Evolutionary conservation across 2,329 filamentous ascomycete genomes (phyloP).

Genomic region (Berkeleyomyces basicola): DNA sequence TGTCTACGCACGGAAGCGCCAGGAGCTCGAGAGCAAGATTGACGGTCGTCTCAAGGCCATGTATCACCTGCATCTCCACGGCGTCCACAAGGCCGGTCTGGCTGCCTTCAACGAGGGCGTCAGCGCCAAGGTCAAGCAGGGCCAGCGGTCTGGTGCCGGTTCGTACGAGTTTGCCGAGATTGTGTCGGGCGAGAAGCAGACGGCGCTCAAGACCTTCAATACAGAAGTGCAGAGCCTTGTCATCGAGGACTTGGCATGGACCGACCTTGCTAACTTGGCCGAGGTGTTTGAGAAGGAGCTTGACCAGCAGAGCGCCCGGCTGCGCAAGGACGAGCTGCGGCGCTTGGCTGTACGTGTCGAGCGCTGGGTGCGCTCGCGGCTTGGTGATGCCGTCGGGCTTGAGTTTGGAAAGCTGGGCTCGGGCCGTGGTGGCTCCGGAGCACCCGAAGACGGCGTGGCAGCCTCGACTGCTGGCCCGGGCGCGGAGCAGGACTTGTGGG

Average conservation of each 20-base stretch:
- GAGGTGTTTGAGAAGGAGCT: slow-evolving; percentile 76
- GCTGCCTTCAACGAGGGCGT: slow-evolving; percentile 76
- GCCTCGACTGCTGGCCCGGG: background rate
- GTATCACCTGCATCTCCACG: slow-evolving; percentile 73
- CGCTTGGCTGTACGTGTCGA: slow-evolving; percentile 80
- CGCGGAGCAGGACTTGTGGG: slow-evolving; percentile 80
- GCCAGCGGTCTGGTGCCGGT: slow-evolving; percentile 70
- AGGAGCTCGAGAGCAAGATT: slow-evolving; percentile 72
- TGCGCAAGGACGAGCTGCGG: slow-evolving; percentile 93
- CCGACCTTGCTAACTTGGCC: slow-evolving; percentile 67
- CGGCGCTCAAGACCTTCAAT: slow-evolving; percentile 59
- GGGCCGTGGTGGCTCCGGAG: slow-evolving; percentile 65
- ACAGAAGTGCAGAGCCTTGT: slow-evolving; percentile 55
- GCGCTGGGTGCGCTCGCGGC: slow-evolving; percentile 76
- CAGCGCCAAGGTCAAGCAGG: slow-evolving; percentile 67
- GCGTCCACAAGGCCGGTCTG: slow-evolving; percentile 79
- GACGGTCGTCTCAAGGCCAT: slow-evolving; percentile 77
- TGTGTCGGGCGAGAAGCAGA: slow-evolving; percentile 65
- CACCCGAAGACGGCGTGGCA: slow-evolving; percentile 58
- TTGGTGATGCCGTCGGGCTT: slow-evolving; percentile 73
- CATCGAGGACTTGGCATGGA: slow-evolving; percentile 74
- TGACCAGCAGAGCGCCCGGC: slow-evolving; percentile 65
- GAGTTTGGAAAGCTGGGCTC: slow-evolving; percentile 95
- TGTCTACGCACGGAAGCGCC: slow-evolving; percentile 72
- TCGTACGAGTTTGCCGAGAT: slow-evolving; percentile 93